phyloP scores from a whole-genome alignment of 2,329 filamentous ascomycete genomes.

The Pseudocercospora fuligena region DNA sequence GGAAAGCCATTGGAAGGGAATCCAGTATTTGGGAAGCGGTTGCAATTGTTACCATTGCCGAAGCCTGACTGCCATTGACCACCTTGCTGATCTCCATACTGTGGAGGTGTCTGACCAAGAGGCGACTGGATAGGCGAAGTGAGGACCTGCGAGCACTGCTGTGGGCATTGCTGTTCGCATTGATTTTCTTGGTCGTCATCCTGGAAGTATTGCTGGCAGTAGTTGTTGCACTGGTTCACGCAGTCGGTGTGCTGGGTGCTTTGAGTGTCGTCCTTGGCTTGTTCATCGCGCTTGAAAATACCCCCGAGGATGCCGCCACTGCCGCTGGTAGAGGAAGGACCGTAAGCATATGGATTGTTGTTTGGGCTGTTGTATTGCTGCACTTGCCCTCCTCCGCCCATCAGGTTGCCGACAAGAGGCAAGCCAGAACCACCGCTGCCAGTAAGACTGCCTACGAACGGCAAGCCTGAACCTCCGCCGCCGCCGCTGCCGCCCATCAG shows the following conservation, averaged over 20 bases:
- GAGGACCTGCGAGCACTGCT: not conserved
- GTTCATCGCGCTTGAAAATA: not conserved
- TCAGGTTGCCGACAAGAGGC: not conserved
- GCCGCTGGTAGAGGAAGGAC: not conserved
- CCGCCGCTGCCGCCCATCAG: not conserved
- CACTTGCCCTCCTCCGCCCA: not conserved
- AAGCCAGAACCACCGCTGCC: not conserved
- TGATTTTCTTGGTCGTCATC: not conserved
- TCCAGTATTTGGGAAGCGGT: not conserved
- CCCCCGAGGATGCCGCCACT: not conserved
- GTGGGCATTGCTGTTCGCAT: constrained; percentile 2
- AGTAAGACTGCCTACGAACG: not conserved
- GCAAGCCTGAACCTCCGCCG: not conserved
- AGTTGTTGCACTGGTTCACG: not conserved
- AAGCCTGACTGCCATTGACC: not conserved
- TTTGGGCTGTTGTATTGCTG: not conserved
- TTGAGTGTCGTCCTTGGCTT: not conserved
- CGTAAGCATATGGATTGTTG: not conserved
- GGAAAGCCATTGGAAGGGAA: not conserved
- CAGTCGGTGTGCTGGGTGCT: not conserved
- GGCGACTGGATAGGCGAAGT: not conserved
- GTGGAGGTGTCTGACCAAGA: not conserved
- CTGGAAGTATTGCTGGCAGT: not conserved
- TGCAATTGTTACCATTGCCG: not conserved
- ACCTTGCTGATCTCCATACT: not conserved